Base-by-base conservation (phyloP, 352 stramenopile species). In the Pythium volutum region DNA sequence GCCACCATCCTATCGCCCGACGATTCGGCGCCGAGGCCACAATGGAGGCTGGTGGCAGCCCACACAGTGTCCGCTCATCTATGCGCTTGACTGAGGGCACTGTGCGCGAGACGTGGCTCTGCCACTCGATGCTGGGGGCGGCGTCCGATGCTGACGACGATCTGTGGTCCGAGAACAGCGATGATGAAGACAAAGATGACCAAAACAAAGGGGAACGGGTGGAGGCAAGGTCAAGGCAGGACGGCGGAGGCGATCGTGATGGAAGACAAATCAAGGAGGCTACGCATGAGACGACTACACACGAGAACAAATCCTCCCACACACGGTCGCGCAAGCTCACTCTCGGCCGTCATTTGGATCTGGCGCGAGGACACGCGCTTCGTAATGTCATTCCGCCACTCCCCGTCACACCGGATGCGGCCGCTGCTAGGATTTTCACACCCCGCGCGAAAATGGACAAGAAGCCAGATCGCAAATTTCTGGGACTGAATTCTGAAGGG, bases 71-170 rank as follows among this genome's bases (percentile, higher is more conserved):
- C n/a, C 47, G 7, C 34, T 22, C 47, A 22, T 42, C 34, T 16
- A 42, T 27, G 27, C 27, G 42, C 15, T 27, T 38, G 16, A 34
- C 47, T 16, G 53, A 46, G 18, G n/a, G 20, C 25, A 20, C 16
- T 4, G 18, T 34, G 18, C 64, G 67, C 15, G 79, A 90, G 18
- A 73, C 75, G 47, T 89, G 79, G 79, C 53, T 76, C 2, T 85
- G 63, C 45, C 75, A 75, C 27, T 89, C 79, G 4, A 91, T 79
- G 0, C n/a, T 91, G 20, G 81, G 67, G 9, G 67, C 66, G 22
- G 49, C 5, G 20, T 81, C 66, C 8, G 69, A 73, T 29, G 62
- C 64, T 22, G 69, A 76, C 4, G 55, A 73, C 15, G 66, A 79
- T 26, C 58, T 66, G 22, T 48, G 50, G 38, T 65, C 49, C 1